These are phyloP conservation scores for Basidiobolus meristosporus DNA, from an alignment of 371 early-diverging fungal species.

Conservation along the genomic window DNA sequence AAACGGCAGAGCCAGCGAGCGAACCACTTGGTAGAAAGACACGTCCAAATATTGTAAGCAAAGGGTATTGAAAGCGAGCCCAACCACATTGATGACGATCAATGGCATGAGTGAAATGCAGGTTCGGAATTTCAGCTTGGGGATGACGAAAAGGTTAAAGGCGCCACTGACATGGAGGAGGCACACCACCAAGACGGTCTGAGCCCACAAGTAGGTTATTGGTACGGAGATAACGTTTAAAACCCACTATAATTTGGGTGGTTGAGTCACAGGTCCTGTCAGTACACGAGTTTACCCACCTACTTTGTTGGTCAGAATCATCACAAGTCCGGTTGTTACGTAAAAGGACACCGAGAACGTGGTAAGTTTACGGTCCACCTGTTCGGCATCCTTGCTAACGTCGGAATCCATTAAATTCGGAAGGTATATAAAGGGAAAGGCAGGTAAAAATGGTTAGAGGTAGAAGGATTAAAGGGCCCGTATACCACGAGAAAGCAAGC, in stretches of 20 bases:
- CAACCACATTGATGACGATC: slow-evolving; percentile 23
- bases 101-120: slow-evolving; percentile 12
- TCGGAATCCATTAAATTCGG: too few relatives aligned
- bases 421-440: too few relatives aligned
- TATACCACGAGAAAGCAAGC: too few relatives aligned
- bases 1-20: slow-evolving; percentile 27
- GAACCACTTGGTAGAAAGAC: slow-evolving; percentile 30
- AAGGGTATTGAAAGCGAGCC: slow-evolving; percentile 24
- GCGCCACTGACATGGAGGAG: slow-evolving; percentile 9
- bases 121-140: slow-evolving; percentile 7
- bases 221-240: slow-evolving; percentile 13
- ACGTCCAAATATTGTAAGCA: slow-evolving; percentile 31
- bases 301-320: slow-evolving; percentile 32
- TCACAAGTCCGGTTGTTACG: slow-evolving; percentile 21
- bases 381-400: background rate
- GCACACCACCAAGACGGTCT: slow-evolving; percentile 20
- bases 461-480: too few relatives aligned
- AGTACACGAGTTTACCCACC: background rate
- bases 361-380: slow-evolving; percentile 9
- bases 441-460: too few relatives aligned
- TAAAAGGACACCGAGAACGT: slow-evolving; percentile 20
- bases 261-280: background rate
- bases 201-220: slow-evolving; percentile 21
- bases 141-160: slow-evolving; percentile 12
- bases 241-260: slow-evolving; percentile 10